Percentiles rank a stretch among this genome's conserved stretches.
Conservation (phyloP, 148 eudicot species). For the Limonium bicolor region DNA sequence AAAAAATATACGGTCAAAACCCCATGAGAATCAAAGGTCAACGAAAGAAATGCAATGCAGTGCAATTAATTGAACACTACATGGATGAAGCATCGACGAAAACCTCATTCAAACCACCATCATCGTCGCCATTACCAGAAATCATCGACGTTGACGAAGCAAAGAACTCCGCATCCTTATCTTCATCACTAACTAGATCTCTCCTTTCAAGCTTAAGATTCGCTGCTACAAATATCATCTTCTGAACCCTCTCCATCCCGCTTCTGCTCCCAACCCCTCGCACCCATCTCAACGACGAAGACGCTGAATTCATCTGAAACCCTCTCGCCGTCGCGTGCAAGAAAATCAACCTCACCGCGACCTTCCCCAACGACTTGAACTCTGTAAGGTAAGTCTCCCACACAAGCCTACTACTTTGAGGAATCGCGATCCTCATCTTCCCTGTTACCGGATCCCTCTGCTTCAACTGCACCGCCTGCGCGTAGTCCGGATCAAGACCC, state of each 20-base stretch:
- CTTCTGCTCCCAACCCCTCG: conserved; percentile 23
- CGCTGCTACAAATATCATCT: conserved; percentile 79
- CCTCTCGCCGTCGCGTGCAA: conserved; percentile 80
- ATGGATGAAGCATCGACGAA: too few relatives aligned
- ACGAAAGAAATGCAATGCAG: too few relatives aligned
- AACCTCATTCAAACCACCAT: too few relatives aligned
- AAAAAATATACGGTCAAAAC: too few relatives aligned
- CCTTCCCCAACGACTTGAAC: conserved; percentile 66
- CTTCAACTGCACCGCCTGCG: conserved; percentile 92
- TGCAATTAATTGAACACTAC: too few relatives aligned
- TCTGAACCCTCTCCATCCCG: conserved; percentile 61
- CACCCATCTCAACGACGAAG: conserved; percentile 48
- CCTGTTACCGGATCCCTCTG: conserved; percentile 69
- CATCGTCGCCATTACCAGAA: conserved; percentile 63
- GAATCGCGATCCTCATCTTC: conserved; percentile 69
- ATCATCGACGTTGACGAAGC: conserved; percentile 12
- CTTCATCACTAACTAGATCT: conserved; percentile 50
- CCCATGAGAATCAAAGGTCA: too few relatives aligned
- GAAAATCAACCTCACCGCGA: conserved; percentile 78
- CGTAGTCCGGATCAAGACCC: conserved; percentile 88
- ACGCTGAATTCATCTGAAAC: conserved; percentile 40
- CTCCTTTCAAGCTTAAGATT: conserved; percentile 60
- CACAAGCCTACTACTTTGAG: conserved; percentile 87
- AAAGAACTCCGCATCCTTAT: conserved; percentile 61
- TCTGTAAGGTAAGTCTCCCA: conserved; percentile 90